Evolutionary conservation across 2,329 filamentous ascomycete genomes (phyloP), one percentile per base, ranked within the genome.

Genomic region (Colletotrichum caudatum): DNA sequence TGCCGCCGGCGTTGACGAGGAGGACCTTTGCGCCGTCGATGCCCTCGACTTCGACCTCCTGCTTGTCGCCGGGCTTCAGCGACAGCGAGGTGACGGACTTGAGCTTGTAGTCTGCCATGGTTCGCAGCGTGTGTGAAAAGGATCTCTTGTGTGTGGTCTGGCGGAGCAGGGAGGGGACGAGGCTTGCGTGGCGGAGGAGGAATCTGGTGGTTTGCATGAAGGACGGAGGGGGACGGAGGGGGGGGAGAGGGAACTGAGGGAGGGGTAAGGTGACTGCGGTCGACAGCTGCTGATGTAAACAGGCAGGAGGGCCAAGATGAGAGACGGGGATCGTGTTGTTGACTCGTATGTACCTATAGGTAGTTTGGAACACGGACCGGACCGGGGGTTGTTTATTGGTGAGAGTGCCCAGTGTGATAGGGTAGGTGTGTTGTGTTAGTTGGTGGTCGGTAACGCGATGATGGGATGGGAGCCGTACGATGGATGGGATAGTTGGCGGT

Each of bases 1-100:
- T 89, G 75, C 92, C 92, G 65, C 90, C 90, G 14, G 92, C 87
- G 78, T 97, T 97, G 74, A 96, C 86, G 5, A 99, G 87, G 6
- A 99, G 85, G 3, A 99, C 91, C 81, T 98, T 98, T 74, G 90
- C 94, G 48, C 89, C 91, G 69, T 95, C 91, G 54, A 99, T 86
- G 26, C 95, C 96, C 77, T 98, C 95, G 5, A 99, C 92, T 77
- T 97, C 94, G 18, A 90, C 93, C 81, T 98, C 95, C 74, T 92
- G 88, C 85, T 97, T 98, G 76, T 96, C 91, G 26, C 94, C 91
- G 39, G 92, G 90, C 80, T 92, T 89, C 74, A 98, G 85, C 74
- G 92, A 88, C 67, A 97, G 86, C 76, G 91, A 92, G 58, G 88
- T 87, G 73, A 97, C 83, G 78, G 88, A 92, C 81, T 96, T 97